A percentile compares a stretch with the other conserved stretches of the same genome.
Conservation (phyloP, 192 early-diverging fungal species). For the Funneliformis geosporum region DNA sequence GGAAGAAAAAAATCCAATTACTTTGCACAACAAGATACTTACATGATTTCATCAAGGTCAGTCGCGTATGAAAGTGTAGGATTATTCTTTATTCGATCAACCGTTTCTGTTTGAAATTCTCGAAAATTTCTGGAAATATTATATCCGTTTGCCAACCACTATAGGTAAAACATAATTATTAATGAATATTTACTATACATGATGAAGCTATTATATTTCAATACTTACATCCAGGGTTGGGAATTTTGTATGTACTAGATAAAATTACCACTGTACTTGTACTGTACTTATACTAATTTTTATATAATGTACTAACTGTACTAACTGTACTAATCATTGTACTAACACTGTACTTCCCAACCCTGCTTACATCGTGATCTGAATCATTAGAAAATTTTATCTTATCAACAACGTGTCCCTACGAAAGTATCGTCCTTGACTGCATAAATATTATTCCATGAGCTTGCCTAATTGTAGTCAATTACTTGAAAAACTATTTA, state of each 20-base stretch:
- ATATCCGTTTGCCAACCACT: background rate
- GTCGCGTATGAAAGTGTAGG: background rate
- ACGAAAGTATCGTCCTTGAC: background rate
- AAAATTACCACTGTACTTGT: no score
- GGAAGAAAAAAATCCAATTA: background rate
- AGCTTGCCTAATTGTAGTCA: background rate
- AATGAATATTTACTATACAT: background rate
- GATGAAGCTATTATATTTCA: background rate
- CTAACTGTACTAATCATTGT: no score
- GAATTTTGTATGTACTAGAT: no score
- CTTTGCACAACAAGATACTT: conserved; percentile 3
- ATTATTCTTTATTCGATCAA: background rate
- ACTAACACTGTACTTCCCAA: no score
- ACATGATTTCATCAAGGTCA: background rate
- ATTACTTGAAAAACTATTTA: background rate
- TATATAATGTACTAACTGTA: no score
- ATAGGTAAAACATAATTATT: conserved; percentile 13
- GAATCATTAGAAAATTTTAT: background rate
- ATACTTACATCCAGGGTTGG: conserved; percentile 23
- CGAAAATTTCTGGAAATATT: conserved; percentile 2
- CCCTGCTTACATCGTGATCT: background rate
- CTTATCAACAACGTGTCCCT: conserved; percentile 3
- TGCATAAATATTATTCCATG: background rate
- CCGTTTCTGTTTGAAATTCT: background rate
- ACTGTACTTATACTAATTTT: no score